phyloP scores from a whole-genome alignment of 179 eudicot genomes.

The Amaranthus tricolor region DNA sequence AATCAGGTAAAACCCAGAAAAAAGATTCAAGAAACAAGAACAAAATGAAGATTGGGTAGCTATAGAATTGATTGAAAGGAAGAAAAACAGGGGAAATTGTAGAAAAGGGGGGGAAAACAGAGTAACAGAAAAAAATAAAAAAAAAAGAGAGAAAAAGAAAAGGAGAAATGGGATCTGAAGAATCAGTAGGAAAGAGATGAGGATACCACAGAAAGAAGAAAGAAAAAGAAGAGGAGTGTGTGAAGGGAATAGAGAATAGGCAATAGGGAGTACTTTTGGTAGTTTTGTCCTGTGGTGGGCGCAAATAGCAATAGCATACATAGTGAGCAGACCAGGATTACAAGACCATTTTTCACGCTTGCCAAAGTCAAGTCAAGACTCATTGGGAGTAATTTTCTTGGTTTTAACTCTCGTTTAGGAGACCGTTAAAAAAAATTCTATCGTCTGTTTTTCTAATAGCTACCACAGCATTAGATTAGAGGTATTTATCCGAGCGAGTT shows the following conservation, averaged over 20 bases:
- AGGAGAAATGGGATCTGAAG: constrained; percentile 18
- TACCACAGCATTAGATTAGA: too few relatives aligned
- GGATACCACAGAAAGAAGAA: constrained; percentile 20
- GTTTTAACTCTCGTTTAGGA: too few relatives aligned
- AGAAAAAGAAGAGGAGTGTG: neutral
- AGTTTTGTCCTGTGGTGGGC: constrained; percentile 21
- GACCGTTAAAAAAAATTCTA: too few relatives aligned
- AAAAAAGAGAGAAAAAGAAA: neutral
- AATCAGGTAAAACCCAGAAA: constrained; percentile 15
- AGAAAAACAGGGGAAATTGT: neutral
- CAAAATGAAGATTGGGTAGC: neutral
- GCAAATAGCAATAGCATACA: neutral
- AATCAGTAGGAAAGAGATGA: constrained; percentile 14
- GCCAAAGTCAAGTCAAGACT: neutral
- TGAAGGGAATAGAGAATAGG: neutral
- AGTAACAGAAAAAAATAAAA: neutral
- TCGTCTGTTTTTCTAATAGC: too few relatives aligned
- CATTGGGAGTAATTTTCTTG: too few relatives aligned
- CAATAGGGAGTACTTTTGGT: neutral
- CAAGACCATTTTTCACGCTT: constrained; percentile 14
- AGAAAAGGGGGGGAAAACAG: neutral
- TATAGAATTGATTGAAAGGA: neutral
- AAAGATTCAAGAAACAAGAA: constrained; percentile 10
- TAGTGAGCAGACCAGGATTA: neutral
- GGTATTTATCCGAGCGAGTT: too few relatives aligned